These are phyloP conservation scores for Fusarium scirpi DNA, from an alignment of 2,329 filamentous ascomycete genomes.

Conservation along the genomic window DNA sequence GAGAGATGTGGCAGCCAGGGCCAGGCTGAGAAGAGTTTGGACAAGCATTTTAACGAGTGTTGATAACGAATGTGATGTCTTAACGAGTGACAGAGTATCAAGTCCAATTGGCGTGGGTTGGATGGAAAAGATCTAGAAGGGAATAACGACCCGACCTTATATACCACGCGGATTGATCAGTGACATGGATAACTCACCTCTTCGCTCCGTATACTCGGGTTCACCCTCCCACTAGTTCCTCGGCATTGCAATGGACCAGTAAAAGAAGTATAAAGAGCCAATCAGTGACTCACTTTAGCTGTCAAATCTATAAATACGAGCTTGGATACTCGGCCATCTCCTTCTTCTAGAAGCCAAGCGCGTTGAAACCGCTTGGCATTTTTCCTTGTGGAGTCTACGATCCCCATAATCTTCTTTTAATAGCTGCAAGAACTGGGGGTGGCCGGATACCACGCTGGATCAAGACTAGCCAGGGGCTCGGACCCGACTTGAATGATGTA, in stretches of 20 bases:
- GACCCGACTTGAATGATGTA: neutral
- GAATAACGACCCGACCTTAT: neutral
- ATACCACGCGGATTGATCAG: neutral
- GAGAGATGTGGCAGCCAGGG: neutral
- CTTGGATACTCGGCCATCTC: neutral
- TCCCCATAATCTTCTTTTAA: slow-evolving; percentile 10
- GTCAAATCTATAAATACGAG: slow-evolving; percentile 5
- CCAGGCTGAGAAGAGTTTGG: slow-evolving; percentile 4
- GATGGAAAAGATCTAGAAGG: neutral
- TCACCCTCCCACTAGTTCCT: neutral
- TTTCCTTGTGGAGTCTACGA: neutral
- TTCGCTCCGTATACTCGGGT: neutral
- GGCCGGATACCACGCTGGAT: neutral
- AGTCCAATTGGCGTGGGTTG: neutral
- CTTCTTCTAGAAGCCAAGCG: slow-evolving; percentile 9
- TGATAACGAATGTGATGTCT: slow-evolving; percentile 7
- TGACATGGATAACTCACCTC: neutral
- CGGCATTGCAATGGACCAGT: neutral
- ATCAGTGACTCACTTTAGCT: no score
- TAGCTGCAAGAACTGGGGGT: neutral
- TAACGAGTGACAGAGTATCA: neutral
- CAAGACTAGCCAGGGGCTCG: neutral
- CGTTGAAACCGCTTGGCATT: neutral
- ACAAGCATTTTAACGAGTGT: slow-evolving; percentile 16
- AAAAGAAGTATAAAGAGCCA: neutral